Percentiles rank a stretch among this genome's conserved stretches.
phyloP scores from a whole-genome alignment of 306 rosid genomes.

The Rosa persica region DNA sequence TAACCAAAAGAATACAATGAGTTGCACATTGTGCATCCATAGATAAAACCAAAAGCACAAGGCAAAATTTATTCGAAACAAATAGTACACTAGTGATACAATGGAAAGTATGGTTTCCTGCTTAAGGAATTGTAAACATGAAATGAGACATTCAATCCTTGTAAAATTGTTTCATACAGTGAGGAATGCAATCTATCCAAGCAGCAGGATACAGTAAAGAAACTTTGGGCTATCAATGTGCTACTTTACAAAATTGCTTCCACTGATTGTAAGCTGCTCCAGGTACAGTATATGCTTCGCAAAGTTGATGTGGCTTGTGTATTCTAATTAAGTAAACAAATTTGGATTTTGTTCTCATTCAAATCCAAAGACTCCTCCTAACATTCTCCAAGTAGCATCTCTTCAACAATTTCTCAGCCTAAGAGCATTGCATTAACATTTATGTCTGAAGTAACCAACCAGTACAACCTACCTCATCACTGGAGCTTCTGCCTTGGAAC shows the following conservation, averaged over 20 bases:
- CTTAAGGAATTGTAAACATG: not conserved
- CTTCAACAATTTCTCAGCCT: slow-evolving; percentile 2
- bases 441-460: slow-evolving; percentile 10
- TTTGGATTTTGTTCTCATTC: not conserved
- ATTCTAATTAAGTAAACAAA: not conserved
- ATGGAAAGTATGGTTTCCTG: not conserved
- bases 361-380: not conserved
- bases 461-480: slow-evolving; percentile 14
- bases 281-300: not conserved
- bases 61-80: not conserved
- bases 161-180: slow-evolving; percentile 4
- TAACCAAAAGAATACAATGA: not conserved
- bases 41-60: not conserved
- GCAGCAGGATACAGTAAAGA: slow-evolving; percentile 1
- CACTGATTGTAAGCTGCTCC: slow-evolving; percentile 2
- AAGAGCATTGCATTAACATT: not conserved
- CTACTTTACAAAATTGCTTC: slow-evolving; percentile 8
- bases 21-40: slow-evolving; percentile 2
- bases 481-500: not conserved
- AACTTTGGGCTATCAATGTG: not conserved
- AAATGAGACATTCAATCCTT: not conserved
- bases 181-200: not conserved
- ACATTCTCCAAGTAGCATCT: not conserved
- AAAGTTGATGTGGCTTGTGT: not conserved
- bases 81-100: not conserved